Conservation (phyloP, 768 basidiomycete species). For the Punctularia strigosozonata region DNA sequence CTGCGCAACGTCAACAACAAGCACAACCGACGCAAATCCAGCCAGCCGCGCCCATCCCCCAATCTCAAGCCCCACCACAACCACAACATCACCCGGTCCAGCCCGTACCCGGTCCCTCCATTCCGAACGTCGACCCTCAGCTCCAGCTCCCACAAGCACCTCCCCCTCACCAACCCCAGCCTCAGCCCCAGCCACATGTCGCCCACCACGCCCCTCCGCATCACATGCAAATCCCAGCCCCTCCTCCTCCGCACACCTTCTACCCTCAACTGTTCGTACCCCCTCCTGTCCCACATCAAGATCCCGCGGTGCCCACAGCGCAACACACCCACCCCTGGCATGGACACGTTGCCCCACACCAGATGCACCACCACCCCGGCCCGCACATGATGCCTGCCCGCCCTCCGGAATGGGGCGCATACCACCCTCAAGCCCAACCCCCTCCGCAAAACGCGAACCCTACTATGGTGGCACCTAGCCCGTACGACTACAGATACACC, state of each 20-base stretch:
- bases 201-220: too few species aligned
- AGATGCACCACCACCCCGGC: constrained; percentile 5
- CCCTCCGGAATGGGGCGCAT: constrained; percentile 29
- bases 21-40: too few species aligned
- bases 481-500: constrained; percentile 51
- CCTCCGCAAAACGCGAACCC: constrained; percentile 35
- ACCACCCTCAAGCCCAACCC: constrained; percentile 28
- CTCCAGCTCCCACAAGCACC: not conserved
- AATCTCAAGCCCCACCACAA: constrained; percentile 3
- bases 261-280: too few species aligned
- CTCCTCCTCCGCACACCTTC: too few species aligned
- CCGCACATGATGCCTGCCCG: constrained; percentile 36
- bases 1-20: too few species aligned
- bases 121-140: constrained; percentile 5
- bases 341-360: too few species aligned
- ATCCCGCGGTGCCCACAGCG: too few species aligned
- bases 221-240: too few species aligned
- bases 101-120: constrained; percentile 8
- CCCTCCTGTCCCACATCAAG: too few species aligned
- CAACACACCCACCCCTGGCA: too few species aligned
- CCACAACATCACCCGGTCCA: constrained; percentile 4
- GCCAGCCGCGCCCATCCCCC: constrained; percentile 3
- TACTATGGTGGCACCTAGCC: constrained; percentile 33
- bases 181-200: constrained; percentile 29
- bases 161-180: constrained; percentile 55